A percentile compares a stretch with the other conserved stretches of the same genome.
Evolutionary conservation across 345 rosid species (phyloP).

Genomic region (Turnera subulata): DNA sequence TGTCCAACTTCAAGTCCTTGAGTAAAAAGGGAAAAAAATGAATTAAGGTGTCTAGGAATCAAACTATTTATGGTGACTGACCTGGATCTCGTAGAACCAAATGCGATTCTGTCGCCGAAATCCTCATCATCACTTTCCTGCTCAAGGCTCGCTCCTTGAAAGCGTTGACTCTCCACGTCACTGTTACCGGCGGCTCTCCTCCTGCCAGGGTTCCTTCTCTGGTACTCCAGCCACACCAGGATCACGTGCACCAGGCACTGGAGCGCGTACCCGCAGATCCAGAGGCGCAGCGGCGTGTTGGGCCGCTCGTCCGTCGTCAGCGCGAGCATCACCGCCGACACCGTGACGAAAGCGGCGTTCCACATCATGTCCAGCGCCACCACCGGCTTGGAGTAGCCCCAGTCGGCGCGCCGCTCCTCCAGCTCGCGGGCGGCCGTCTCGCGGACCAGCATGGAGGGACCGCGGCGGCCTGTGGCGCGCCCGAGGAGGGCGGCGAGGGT

Average conservation of each 20-base stretch:
- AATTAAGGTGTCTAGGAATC: no score
- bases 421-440: conserved; percentile 93
- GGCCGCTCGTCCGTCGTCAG: conserved; percentile 62
- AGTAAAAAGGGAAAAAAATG: no score
- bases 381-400: conserved; percentile 94
- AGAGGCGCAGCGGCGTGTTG: conserved; percentile 62
- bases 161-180: conserved; percentile 45
- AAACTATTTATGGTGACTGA: no score
- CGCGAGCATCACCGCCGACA: conserved; percentile 56
- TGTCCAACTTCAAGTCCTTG: no score
- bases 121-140: conserved; percentile 26
- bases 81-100: conserved; percentile 21
- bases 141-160: conserved; percentile 13
- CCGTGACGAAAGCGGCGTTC: conserved; percentile 71
- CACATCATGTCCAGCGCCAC: conserved; percentile 81
- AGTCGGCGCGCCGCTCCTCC: conserved; percentile 84
- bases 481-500: conserved; percentile 68
- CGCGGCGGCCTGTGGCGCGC: conserved; percentile 78
- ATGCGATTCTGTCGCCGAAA: conserved; percentile 25
- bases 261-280: conserved; percentile 89
- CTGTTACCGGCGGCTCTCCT: conserved; percentile 22
- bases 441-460: conserved; percentile 77
- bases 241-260: conserved; percentile 91
- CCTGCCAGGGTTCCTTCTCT: conserved; percentile 52
- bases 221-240: conserved; percentile 82